phyloP scores from a whole-genome alignment of 371 early-diverging fungal genomes.

The Mucor velutinosus region DNA sequence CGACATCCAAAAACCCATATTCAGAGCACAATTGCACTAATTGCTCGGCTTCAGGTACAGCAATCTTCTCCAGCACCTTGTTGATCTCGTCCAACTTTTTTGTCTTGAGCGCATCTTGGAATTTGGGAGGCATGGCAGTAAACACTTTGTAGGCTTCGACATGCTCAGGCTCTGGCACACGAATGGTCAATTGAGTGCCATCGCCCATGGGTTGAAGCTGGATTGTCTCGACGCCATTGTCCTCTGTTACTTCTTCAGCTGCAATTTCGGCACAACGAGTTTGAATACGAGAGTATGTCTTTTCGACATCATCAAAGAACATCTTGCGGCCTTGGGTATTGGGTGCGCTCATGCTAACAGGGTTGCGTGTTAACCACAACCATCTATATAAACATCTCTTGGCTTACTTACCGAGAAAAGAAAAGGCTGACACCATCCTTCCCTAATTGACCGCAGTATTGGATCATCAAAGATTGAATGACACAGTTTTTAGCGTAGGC shows the following conservation, averaged over 20 bases:
- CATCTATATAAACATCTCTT: background rate
- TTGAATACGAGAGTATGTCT: constrained; percentile 79
- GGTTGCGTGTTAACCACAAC: background rate
- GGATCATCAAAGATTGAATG: constrained; percentile 79
- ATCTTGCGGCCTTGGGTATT: constrained; percentile 67
- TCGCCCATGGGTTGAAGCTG: constrained; percentile 73
- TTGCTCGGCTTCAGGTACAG: constrained; percentile 74
- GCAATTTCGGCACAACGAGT: constrained; percentile 75
- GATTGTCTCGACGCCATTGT: constrained; percentile 71
- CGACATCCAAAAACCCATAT: constrained; percentile 73
- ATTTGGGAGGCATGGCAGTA: constrained; percentile 64
- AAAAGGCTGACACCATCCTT: constrained; percentile 86
- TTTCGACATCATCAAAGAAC: constrained; percentile 83
- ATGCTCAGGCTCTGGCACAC: constrained; percentile 43
- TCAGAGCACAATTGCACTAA: constrained; percentile 73
- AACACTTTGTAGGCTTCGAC: constrained; percentile 69
- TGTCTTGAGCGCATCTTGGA: constrained; percentile 77
- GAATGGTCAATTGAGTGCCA: constrained; percentile 58
- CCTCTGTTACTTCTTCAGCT: constrained; percentile 54
- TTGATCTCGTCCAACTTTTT: constrained; percentile 84
- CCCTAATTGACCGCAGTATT: constrained; percentile 84
- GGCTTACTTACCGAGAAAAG: constrained; percentile 66
- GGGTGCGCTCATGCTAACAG: constrained; percentile 43
- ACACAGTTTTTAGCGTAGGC: constrained; percentile 76
- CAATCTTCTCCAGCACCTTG: constrained; percentile 69